These are phyloP conservation scores for Trametes punicea DNA, from an alignment of 768 basidiomycete species.

Conservation along the genomic window DNA sequence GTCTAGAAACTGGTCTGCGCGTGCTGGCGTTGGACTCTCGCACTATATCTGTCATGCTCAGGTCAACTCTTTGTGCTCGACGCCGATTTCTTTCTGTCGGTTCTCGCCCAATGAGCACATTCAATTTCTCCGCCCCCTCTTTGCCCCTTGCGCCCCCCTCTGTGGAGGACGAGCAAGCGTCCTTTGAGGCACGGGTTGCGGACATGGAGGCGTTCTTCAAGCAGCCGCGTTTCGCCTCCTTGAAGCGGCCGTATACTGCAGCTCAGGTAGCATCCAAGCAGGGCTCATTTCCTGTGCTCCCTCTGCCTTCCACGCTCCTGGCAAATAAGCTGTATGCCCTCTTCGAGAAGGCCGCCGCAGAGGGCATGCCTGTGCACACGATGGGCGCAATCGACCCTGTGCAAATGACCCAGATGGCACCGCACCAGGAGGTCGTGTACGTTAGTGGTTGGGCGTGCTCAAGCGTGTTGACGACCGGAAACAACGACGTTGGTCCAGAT, in stretches of 20 bases:
- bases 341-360: slow-evolving; percentile 59
- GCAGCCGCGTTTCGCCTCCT: slow-evolving; percentile 65
- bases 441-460: slow-evolving; percentile 92
- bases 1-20: neutral
- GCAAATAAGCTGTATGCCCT: slow-evolving; percentile 81
- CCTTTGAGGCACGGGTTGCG: slow-evolving; percentile 59
- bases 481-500: slow-evolving; percentile 91
- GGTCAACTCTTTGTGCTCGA: slow-evolving; percentile 5
- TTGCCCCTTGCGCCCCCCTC: slow-evolving; percentile 61
- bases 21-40: neutral
- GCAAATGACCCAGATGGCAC: slow-evolving; percentile 94
- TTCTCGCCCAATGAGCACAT: slow-evolving; percentile 16
- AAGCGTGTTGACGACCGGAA: slow-evolving; percentile 82
- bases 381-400: slow-evolving; percentile 93
- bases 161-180: slow-evolving; percentile 49
- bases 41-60: slow-evolving; percentile 11
- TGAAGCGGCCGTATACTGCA: slow-evolving; percentile 79
- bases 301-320: slow-evolving; percentile 72
- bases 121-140: slow-evolving; percentile 26
- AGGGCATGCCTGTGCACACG: slow-evolving; percentile 75
- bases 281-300: slow-evolving; percentile 76
- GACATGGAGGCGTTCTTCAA: slow-evolving; percentile 72
- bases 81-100: slow-evolving; percentile 8
- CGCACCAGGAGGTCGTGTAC: slow-evolving; percentile 82
- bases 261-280: slow-evolving; percentile 84